Percentiles rank a stretch among this genome's conserved stretches.
Evolutionary conservation across 2,329 filamentous ascomycete genomes (phyloP).

Genomic region (Diaporthe vexans): DNA sequence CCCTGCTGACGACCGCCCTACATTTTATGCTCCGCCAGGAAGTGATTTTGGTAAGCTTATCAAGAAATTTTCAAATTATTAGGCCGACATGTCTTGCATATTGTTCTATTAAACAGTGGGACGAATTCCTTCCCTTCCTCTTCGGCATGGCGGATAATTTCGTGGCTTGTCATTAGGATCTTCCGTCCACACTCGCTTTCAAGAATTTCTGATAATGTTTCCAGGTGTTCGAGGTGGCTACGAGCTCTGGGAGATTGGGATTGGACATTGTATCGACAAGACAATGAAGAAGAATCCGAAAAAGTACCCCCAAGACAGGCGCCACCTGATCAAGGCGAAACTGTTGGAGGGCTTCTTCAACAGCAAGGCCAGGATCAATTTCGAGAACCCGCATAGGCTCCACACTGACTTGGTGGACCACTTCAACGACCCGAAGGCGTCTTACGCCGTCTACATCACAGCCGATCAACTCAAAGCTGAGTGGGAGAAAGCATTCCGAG

Average conservation of each 20-base stretch:
- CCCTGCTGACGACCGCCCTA: neutral
- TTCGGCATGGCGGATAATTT: neutral
- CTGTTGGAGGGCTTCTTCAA: neutral
- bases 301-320: neutral
- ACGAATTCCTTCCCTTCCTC: neutral
- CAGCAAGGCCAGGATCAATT: neutral
- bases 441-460: neutral
- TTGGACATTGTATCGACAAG: neutral
- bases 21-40: constrained; percentile 1
- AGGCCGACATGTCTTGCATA: too few relatives aligned
- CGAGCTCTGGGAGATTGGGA: constrained; percentile 24
- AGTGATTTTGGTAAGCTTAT: constrained; percentile 22
- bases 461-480: neutral
- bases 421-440: neutral
- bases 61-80: neutral
- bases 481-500: constrained; percentile 25
- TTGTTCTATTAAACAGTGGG: neutral
- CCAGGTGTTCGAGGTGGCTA: constrained; percentile 5
- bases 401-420: neutral
- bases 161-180: too few relatives aligned
- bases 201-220: neutral
- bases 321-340: neutral
- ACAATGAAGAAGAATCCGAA: neutral
- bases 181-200: neutral
- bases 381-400: neutral